Evolutionary conservation across 805 yeast species (phyloP).

Genomic region (Lachancea sp.): DNA sequence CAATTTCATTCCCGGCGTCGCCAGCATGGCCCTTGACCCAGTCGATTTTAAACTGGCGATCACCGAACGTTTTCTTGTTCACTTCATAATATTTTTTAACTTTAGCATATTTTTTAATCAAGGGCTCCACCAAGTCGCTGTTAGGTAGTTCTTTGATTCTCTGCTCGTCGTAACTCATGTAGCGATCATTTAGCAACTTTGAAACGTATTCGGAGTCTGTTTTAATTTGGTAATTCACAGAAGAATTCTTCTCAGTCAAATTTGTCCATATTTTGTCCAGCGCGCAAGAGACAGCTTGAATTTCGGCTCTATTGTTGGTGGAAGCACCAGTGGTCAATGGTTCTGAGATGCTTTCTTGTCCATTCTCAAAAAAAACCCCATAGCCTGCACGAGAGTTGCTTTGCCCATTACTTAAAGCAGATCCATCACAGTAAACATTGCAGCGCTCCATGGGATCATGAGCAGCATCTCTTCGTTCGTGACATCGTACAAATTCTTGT

Average conservation of each 20-base stretch:
- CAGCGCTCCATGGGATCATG: conserved; percentile 8
- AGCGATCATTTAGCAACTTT: conserved; percentile 53
- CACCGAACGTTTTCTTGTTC: conserved; percentile 25
- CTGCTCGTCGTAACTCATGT: conserved; percentile 46
- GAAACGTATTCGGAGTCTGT: conserved; percentile 71
- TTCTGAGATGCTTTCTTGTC: conserved; percentile 47
- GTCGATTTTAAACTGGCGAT: conserved; percentile 39
- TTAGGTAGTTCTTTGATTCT: conserved; percentile 29
- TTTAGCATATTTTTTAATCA: conserved; percentile 38
- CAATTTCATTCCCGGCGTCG: conserved; percentile 63
- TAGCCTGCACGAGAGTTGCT: conserved; percentile 43
- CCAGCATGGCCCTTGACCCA: conserved; percentile 76
- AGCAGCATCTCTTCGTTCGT: conserved; percentile 4
- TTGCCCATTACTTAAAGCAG: conserved; percentile 56
- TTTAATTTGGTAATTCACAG: conserved; percentile 37
- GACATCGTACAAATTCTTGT: conserved; percentile 12
- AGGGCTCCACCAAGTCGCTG: conserved; percentile 28
- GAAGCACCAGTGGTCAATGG: conserved; percentile 45
- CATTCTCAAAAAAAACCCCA: conserved; percentile 69
- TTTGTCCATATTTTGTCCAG: conserved; percentile 36
- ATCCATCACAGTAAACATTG: conserved; percentile 70
- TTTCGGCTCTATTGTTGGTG: conserved; percentile 80
- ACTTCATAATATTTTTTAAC: conserved; percentile 36
- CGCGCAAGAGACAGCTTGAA: conserved; percentile 59
- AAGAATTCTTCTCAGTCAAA: conserved; percentile 15